phyloP scores from a whole-genome alignment of 176 grass and related monocot species.

The Otatea glauca region DNA sequence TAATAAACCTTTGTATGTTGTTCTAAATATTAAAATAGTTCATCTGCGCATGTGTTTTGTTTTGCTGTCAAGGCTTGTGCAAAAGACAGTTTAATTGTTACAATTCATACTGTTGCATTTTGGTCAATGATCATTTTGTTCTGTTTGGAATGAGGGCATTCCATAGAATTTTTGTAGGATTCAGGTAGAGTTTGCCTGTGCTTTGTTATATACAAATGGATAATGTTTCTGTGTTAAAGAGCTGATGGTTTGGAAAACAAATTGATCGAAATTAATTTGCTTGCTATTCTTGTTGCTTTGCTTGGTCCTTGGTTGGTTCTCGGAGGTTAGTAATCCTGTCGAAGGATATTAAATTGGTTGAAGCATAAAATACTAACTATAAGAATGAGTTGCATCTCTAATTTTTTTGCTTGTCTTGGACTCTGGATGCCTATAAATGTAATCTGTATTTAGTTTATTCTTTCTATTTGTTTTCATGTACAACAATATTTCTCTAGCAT shows the following conservation, averaged over 20 bases:
- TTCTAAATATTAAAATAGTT: not conserved
- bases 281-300: not conserved
- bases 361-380: not conserved
- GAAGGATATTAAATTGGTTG: not conserved
- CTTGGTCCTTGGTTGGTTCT: not conserved
- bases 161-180: not conserved
- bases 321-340: not conserved
- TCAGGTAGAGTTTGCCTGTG: not conserved
- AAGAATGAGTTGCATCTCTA: not conserved
- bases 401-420: not conserved
- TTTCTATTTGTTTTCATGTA: not conserved
- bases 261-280: not conserved
- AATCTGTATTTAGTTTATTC: too few relatives aligned
- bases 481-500: not conserved
- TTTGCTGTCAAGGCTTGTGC: not conserved
- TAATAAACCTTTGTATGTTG: not conserved
- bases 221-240: not conserved
- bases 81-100: not conserved
- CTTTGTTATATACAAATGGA: not conserved
- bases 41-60: not conserved
- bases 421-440: not conserved
- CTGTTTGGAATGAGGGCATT: not conserved
- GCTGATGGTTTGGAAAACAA: not conserved
- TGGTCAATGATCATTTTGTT: constrained; percentile 2
- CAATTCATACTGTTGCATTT: not conserved